Base-by-base conservation (phyloP, 176 grass and related monocot species). In the Cocos nucifera region DNA sequence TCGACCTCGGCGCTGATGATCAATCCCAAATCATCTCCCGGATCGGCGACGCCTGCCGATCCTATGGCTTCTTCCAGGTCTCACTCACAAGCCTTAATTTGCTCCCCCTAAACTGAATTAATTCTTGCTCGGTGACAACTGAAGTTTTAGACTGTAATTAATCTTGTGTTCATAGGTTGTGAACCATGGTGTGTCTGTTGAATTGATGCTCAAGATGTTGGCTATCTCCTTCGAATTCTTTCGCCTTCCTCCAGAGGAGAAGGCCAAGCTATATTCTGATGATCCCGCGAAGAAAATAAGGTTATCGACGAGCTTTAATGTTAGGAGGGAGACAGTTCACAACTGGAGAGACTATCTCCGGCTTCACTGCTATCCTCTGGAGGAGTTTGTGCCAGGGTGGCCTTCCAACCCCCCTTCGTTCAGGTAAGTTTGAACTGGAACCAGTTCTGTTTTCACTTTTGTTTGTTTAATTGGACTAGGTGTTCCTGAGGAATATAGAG, bases 1-100 rank as follows among this genome's bases (percentile, higher is more conserved):
- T 96, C 49, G 83, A 96, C 68, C 83, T 96, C 57, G 32, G 65
- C 74, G 22, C 39, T 35, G 26, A 77, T 2, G 67, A 83, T 63
- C 61, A 70, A 60, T 58, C 17, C 54, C 15, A 16, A 0, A 62
- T 85, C 39, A 66, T 87, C n/a, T 24, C 71, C 0, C 51, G 55
- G 30, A 62, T 87, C 58, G 77, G 57, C 68, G 64, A 50, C 5
- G 91, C 91, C 8, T 90, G 91, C 72, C 10, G 20, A 57, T 66
- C 71, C 15, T 77, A 87, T 63, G 91, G 91, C 15, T 73, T 95
- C 68, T 89, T 95, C 77, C 90, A 93, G 73, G 88, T 87, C 22
- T 4, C 17, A 7, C 4, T 6, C 24, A 8, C 22, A 14, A 12
- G 10, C 35, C 10, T 14, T 44, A 44, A 44, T 44, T 35, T 49